Base-by-base conservation (phyloP, 192 early-diverging fungal species). In the Linnemannia hyalina region DNA sequence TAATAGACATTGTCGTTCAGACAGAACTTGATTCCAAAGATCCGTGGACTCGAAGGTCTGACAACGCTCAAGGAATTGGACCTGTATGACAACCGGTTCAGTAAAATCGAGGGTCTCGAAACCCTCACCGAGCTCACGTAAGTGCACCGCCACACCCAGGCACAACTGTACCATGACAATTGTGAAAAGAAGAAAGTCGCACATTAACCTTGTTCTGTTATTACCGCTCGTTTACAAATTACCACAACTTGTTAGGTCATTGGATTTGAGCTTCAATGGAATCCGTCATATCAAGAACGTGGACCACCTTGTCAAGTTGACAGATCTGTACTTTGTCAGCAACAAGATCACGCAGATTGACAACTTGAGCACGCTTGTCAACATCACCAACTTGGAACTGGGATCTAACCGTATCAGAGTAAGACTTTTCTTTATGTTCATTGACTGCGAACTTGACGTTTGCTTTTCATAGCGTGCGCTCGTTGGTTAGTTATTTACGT, bases 181-280 rank as follows among this genome's bases (percentile, higher is more conserved):
- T 46, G 6, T 13, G 44, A 15, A 11, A 13, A 6, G 44, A 6
- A 46, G 44, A 8, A 8, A 11, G 44, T 40, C 38, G 38, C 38
- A 6, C 38, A 35, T 40, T 40, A 40, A 40, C 38, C 3, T 40
- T 40, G 38, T 40, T 40, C 6, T 40, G 3, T 6, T 4, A 40
- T 40, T 40, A 40, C 6, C 3, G 38, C 38, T 40, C 1, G 38
- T 40, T 0, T 0, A 40, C 38, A 40, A 40, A 40, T 6, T 6
- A 22, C 16, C 49, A 52, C 0, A 20, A 22, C 4, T 20, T 15
- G 11, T 23, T 65, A 90, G 88, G 38, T 81, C 80, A 2, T 89
- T 99, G 55, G 98, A 99, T 80, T 88, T 99, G 72, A 98, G 97
- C 9, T 99, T 98, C 91, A 99, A 99, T 90, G 97, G 97, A 77